phyloP scores from a whole-genome alignment of 257 asterid genomes.

The Solanum sparsipilum region DNA sequence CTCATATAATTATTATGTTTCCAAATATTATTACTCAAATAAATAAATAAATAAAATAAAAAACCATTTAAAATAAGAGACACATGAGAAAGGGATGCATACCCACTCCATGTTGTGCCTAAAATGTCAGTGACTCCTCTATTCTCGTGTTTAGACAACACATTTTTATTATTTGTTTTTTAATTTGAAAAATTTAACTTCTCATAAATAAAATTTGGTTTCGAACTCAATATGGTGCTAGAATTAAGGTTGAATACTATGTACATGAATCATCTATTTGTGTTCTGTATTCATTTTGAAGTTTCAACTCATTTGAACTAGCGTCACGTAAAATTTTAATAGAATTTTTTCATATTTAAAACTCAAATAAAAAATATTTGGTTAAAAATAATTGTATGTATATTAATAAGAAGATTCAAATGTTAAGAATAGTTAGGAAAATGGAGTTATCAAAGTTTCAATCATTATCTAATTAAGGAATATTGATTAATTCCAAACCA shows the following conservation, averaged over 20 bases:
- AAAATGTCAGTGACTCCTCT: neutral
- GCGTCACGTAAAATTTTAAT: neutral
- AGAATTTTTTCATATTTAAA: no score
- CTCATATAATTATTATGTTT: neutral
- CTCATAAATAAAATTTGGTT: neutral
- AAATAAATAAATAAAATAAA: neutral
- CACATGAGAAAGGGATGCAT: conserved; percentile 21
- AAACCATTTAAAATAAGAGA: conserved; percentile 6
- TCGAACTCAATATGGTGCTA: neutral
- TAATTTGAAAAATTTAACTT: neutral
- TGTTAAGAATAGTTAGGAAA: neutral
- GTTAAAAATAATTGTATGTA: neutral
- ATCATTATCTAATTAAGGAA: neutral
- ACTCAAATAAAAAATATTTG: neutral
- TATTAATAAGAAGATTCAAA: neutral
- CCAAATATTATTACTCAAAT: neutral
- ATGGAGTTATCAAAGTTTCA: neutral
- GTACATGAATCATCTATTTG: neutral
- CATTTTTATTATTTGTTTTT: neutral
- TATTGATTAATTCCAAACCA: neutral
- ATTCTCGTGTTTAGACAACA: neutral
- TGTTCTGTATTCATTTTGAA: neutral
- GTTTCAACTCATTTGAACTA: neutral
- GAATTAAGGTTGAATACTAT: neutral
- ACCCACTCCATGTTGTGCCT: conserved; percentile 21